Percentiles rank a stretch among this genome's conserved stretches.
These are phyloP conservation scores for Alternaria arborescens DNA, from an alignment of 2,329 filamentous ascomycete species.

Conservation along the genomic window DNA sequence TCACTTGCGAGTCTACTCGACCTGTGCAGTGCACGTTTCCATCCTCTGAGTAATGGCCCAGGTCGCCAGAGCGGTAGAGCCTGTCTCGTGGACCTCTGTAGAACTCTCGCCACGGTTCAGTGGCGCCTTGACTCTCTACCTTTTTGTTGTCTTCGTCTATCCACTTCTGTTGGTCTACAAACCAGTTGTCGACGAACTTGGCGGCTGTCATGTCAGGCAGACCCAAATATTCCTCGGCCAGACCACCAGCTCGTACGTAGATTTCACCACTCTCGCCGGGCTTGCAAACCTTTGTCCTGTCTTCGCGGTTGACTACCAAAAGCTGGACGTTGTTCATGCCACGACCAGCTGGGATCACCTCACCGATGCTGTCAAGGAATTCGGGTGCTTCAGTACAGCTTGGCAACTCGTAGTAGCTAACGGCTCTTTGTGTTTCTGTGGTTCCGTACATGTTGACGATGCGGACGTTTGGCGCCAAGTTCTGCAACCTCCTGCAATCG, in stretches of 20 bases:
- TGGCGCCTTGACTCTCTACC: constrained; percentile 56
- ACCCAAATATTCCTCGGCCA: constrained; percentile 82
- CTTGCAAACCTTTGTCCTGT: constrained; percentile 73
- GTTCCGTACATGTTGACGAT: constrained; percentile 91
- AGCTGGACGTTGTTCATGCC: constrained; percentile 92
- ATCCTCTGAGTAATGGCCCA: constrained; percentile 76
- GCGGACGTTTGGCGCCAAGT: constrained; percentile 75
- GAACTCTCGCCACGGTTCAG: constrained; percentile 78
- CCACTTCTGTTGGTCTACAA: constrained; percentile 78
- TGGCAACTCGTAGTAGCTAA: constrained; percentile 83
- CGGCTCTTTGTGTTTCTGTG: constrained; percentile 82
- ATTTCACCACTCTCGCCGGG: constrained; percentile 87
- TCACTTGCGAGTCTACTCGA: constrained; percentile 87
- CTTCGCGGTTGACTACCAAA: constrained; percentile 77
- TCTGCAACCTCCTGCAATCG: constrained; percentile 80
- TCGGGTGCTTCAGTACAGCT: constrained; percentile 69
- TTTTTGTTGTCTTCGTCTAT: constrained; percentile 67
- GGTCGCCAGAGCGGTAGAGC: constrained; percentile 85
- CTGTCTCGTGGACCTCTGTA: constrained; percentile 86
- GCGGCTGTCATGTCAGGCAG: constrained; percentile 67
- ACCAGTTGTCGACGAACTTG: constrained; percentile 89
- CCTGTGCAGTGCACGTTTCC: constrained; percentile 82
- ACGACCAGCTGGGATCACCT: constrained; percentile 82
- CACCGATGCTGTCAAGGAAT: constrained; percentile 70
- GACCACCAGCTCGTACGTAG: constrained; percentile 79